Evolutionary conservation across 495 filamentous ascomycete species (phyloP).

Genomic region (Aspergillus leporis): DNA sequence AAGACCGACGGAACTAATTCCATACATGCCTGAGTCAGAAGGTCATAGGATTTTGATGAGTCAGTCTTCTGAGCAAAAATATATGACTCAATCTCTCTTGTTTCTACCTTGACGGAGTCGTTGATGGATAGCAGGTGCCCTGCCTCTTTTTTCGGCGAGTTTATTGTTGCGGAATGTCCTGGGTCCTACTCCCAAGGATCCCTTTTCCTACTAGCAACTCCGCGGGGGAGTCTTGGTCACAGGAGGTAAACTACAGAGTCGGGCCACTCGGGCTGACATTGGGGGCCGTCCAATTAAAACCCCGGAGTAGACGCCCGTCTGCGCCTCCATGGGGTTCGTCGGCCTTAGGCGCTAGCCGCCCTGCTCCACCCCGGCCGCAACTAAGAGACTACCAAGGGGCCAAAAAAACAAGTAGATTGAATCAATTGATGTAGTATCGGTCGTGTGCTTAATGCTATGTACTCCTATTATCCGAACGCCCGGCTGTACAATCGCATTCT

Average conservation of each 20-base stretch:
- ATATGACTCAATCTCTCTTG: background rate
- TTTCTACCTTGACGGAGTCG: background rate
- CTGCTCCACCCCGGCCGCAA: background rate
- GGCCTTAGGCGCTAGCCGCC: slow-evolving; percentile 5
- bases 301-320: slow-evolving; percentile 6
- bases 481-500: slow-evolving; percentile 17
- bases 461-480: slow-evolving; percentile 16
- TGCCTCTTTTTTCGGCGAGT: background rate
- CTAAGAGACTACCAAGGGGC: background rate
- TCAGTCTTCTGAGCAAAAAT: background rate
- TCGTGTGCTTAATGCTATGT: slow-evolving; percentile 16
- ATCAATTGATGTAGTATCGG: slow-evolving; percentile 4
- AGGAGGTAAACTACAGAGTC: background rate
- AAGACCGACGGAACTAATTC: background rate
- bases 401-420: background rate
- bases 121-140: background rate
- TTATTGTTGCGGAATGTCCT: background rate
- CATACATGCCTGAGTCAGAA: slow-evolving; percentile 10
- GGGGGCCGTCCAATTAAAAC: background rate
- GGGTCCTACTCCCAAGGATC: too few relatives aligned
- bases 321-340: slow-evolving; percentile 6
- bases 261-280: background rate
- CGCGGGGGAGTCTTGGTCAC: background rate
- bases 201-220: background rate
- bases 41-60: slow-evolving; percentile 2